These are phyloP conservation scores for Castanopsis chinensis DNA, from an alignment of 306 rosid species.

Conservation along the genomic window DNA sequence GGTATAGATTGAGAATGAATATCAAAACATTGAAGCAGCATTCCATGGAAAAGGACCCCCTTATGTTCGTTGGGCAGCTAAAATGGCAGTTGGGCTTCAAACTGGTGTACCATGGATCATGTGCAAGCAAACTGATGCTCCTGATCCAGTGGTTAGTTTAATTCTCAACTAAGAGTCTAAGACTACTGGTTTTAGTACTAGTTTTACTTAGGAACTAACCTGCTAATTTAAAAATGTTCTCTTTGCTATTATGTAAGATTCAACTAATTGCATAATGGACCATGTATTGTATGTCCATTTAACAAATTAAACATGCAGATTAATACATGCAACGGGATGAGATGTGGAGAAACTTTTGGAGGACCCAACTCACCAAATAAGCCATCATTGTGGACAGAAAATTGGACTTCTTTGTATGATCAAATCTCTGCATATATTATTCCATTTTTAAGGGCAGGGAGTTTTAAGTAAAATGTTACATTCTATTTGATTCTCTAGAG, in stretches of 20 bases:
- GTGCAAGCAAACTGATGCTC: conserved; percentile 89
- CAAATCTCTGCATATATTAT: neutral
- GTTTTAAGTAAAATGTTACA: too few relatives aligned
- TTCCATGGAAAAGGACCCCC: conserved; percentile 35
- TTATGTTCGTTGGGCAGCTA: conserved; percentile 70
- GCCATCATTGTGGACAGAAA: conserved; percentile 77
- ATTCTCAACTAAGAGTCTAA: neutral
- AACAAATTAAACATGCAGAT: conserved; percentile 37
- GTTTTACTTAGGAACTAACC: too few relatives aligned
- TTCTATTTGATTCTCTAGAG: too few relatives aligned
- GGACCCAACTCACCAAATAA: conserved; percentile 80
- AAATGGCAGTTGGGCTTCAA: conserved; percentile 64
- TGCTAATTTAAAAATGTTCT: too few relatives aligned
- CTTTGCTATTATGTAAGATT: too few relatives aligned
- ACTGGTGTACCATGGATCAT: conserved; percentile 75
- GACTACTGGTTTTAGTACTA: neutral
- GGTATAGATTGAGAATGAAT: conserved; percentile 70
- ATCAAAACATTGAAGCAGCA: conserved; percentile 53
- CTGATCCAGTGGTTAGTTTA: conserved; percentile 65
- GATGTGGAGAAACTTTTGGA: conserved; percentile 63
- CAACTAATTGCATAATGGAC: too few relatives aligned
- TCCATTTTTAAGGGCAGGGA: neutral
- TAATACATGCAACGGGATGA: conserved; percentile 82
- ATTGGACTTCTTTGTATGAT: conserved; percentile 74
- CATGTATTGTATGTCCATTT: neutral